Percentiles rank a stretch among this genome's conserved stretches.
phyloP scores from a whole-genome alignment of 371 early-diverging fungal genomes.

The Mortierella sp. region DNA sequence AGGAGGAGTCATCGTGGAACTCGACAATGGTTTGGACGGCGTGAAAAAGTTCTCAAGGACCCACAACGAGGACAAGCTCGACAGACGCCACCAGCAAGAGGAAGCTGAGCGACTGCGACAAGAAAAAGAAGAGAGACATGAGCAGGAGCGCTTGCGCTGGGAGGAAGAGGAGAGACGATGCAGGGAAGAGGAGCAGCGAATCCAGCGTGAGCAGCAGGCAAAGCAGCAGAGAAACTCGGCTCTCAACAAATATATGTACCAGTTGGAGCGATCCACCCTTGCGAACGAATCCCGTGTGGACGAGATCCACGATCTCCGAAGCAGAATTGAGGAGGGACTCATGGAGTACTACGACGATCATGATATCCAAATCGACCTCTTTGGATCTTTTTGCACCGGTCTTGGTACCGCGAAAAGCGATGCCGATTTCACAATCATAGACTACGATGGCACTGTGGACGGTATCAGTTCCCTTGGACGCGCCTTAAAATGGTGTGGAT shows the following conservation, averaged over 20 bases:
- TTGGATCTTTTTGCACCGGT: conserved; percentile 8
- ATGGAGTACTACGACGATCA: too few species aligned
- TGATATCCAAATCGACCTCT: not conserved
- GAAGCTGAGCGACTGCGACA: not conserved
- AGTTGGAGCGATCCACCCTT: not conserved
- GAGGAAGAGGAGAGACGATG: not conserved
- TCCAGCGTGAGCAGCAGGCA: not conserved
- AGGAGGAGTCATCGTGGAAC: not conserved
- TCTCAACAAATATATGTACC: not conserved
- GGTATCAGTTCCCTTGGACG: not conserved
- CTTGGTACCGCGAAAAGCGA: conserved; percentile 3
- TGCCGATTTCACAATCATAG: conserved; percentile 8
- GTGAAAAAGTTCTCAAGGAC: conserved; percentile 2
- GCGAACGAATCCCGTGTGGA: too few species aligned
- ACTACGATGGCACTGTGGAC: not conserved
- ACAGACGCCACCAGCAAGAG: not conserved
- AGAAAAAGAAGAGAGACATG: not conserved
- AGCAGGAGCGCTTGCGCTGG: not conserved
- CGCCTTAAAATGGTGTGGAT: not conserved
- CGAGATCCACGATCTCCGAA: not conserved
- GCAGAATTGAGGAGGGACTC: not conserved
- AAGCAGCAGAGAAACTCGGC: not conserved
- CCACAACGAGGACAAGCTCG: not conserved
- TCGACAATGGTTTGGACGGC: not conserved
- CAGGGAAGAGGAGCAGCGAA: not conserved